These are phyloP conservation scores for Podospora pseudoanserina DNA, from an alignment of 495 filamentous ascomycete species.

Conservation along the genomic window DNA sequence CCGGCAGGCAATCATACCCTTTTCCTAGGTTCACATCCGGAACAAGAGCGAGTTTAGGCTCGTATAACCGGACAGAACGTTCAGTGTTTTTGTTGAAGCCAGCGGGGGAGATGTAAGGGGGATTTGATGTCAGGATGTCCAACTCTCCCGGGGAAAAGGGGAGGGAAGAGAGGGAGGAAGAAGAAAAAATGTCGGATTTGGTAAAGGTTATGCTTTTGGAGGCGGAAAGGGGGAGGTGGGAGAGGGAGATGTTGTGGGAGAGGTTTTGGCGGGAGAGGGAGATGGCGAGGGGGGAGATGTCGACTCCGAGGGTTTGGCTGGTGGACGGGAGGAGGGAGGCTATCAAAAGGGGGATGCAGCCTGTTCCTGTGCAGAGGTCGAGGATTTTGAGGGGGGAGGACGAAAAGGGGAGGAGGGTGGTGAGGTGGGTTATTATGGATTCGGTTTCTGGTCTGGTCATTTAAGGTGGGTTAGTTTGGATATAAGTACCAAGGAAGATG, in stretches of 20 bases:
- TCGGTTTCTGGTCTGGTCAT: constrained; percentile 61
- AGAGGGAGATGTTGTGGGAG: constrained; percentile 49
- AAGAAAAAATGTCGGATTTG: constrained; percentile 53
- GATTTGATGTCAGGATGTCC: constrained; percentile 83
- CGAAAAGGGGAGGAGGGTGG: constrained; percentile 38
- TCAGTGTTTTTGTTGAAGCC: constrained; percentile 56
- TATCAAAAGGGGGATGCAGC: constrained; percentile 81
- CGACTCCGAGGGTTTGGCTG: constrained; percentile 45
- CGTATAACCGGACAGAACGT: constrained; percentile 72
- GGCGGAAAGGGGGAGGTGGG: constrained; percentile 6
- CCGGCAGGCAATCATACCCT: constrained; percentile 26
- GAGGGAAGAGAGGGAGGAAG: constrained; percentile 18
- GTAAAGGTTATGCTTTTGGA: constrained; percentile 44
- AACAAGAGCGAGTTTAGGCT: constrained; percentile 76
- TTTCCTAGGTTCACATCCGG: constrained; percentile 31
- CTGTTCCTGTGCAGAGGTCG: constrained; percentile 86
- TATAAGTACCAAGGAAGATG: no score
- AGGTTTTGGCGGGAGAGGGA: constrained; percentile 60
- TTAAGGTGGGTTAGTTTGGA: not conserved
- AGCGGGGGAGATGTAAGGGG: constrained; percentile 75
- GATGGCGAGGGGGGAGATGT: constrained; percentile 60
- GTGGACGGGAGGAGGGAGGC: constrained; percentile 48
- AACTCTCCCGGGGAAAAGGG: constrained; percentile 26
- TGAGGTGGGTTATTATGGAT: constrained; percentile 58
- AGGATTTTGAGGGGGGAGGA: constrained; percentile 45